Evolutionary conservation across 495 filamentous ascomycete species (phyloP).

Genomic region (Penicillium steckii): DNA sequence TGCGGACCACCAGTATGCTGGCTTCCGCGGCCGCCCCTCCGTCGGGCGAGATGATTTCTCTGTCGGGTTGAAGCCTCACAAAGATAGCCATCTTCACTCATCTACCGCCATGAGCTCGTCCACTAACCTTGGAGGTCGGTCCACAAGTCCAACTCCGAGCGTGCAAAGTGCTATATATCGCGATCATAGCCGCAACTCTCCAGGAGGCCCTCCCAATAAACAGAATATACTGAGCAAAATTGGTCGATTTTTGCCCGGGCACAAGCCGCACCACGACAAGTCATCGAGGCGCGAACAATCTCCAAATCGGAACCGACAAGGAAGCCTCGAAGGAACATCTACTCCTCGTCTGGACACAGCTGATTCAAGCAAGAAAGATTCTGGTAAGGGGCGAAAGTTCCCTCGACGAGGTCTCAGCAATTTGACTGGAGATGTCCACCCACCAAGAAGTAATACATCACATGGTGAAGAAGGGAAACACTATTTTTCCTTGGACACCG

Average conservation of each 20-base stretch:
- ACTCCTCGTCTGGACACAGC: conserved; percentile 25
- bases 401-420: conserved; percentile 58
- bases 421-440: conserved; percentile 33
- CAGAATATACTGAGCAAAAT: conserved; percentile 66
- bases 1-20: conserved; percentile 39
- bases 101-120: conserved; percentile 48
- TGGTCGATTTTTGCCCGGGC: conserved; percentile 36
- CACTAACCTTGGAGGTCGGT: conserved; percentile 51
- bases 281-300: conserved; percentile 49
- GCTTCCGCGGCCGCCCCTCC: conserved; percentile 53
- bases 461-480: conserved; percentile 27
- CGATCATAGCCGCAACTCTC: conserved; percentile 58
- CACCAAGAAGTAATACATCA: conserved; percentile 28
- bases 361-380: conserved; percentile 45
- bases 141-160: conserved; percentile 76
- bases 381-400: conserved; percentile 36
- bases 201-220: conserved; percentile 55
- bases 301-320: conserved; percentile 42
- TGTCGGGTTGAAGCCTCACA: conserved; percentile 48
- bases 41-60: conserved; percentile 70
- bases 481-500: conserved; percentile 75
- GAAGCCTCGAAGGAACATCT: conserved; percentile 40
- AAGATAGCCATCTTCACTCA: conserved; percentile 42
- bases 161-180: conserved; percentile 52
- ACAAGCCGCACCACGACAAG: conserved; percentile 27